Conservation (phyloP, 1,139 yeast species). For the Lodderomyces theae region DNA sequence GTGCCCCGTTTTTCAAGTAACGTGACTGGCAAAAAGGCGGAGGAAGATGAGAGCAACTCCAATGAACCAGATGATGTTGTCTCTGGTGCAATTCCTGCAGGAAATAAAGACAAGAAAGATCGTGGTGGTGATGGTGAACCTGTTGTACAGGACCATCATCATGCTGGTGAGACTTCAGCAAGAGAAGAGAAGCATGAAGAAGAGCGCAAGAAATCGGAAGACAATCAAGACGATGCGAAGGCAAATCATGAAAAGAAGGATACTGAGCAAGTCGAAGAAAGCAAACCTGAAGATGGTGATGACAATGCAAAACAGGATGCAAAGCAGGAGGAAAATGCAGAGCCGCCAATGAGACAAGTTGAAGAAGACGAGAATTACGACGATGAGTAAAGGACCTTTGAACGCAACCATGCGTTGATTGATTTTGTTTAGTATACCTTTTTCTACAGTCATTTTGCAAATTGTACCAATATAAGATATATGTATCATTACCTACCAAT, state of each 20-base stretch:
- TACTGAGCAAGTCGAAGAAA: constrained; percentile 1
- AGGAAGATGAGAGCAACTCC: constrained; percentile 4
- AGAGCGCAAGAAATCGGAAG: constrained; percentile 1
- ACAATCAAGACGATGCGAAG: background rate
- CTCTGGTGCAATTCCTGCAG: constrained; percentile 6
- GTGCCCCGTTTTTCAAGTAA: constrained; percentile 25
- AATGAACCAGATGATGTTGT: constrained; percentile 6
- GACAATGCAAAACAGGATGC: constrained; percentile 32
- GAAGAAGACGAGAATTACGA: constrained; percentile 86
- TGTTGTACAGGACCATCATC: constrained; percentile 1
- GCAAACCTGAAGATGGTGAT: constrained; percentile 36
- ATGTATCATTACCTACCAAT: background rate
- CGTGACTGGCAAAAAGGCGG: constrained; percentile 19
- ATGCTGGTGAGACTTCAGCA: constrained; percentile 1
- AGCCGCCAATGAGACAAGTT: constrained; percentile 70
- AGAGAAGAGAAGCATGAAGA: constrained; percentile 2
- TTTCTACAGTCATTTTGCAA: constrained; percentile 3
- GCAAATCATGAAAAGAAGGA: constrained; percentile 3
- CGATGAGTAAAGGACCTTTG: constrained; percentile 46
- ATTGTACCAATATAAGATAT: constrained; percentile 4
- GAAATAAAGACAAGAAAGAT: background rate
- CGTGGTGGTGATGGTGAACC: background rate
- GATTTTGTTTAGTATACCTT: constrained; percentile 1
- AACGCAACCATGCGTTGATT: no score
- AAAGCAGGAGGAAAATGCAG: constrained; percentile 33